Evolutionary conservation across 176 grass and related monocot species (phyloP).

Genomic region (Oryza meyeriana): DNA sequence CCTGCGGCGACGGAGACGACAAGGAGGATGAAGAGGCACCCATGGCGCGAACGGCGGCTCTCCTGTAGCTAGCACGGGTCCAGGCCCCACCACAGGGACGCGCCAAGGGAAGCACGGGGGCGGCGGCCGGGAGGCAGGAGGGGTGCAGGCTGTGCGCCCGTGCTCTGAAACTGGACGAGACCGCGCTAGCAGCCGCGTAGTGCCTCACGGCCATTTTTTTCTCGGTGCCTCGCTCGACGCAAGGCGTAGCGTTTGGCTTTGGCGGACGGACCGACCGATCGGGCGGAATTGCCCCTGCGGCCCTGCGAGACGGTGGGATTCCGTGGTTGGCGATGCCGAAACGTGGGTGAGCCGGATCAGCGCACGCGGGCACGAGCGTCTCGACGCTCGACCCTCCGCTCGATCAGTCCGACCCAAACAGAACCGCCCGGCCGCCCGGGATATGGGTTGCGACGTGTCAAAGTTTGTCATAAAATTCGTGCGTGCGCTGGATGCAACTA

Average conservation of each 20-base stretch:
- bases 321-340: conserved; percentile 2
- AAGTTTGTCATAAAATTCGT: too few species aligned
- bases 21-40: conserved; percentile 13
- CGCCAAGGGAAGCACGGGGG: neutral
- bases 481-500: too few species aligned
- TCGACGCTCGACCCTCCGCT: too few species aligned
- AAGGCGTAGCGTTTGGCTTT: neutral
- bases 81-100: neutral
- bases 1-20: conserved; percentile 1
- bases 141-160: neutral
- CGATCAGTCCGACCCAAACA: too few species aligned
- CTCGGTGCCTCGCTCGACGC: too few species aligned
- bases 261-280: neutral
- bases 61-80: neutral
- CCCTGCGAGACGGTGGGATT: neutral
- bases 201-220: conserved; percentile 13
- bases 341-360: neutral
- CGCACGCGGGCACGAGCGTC: neutral
- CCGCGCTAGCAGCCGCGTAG: neutral
- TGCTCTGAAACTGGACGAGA: neutral
- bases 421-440: too few species aligned
- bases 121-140: neutral
- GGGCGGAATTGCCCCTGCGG: neutral
- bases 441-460: too few species aligned
- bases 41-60: conserved; percentile 29